Conservation (phyloP, 495 filamentous ascomycete species). For the Penicilliopsis zonata region DNA sequence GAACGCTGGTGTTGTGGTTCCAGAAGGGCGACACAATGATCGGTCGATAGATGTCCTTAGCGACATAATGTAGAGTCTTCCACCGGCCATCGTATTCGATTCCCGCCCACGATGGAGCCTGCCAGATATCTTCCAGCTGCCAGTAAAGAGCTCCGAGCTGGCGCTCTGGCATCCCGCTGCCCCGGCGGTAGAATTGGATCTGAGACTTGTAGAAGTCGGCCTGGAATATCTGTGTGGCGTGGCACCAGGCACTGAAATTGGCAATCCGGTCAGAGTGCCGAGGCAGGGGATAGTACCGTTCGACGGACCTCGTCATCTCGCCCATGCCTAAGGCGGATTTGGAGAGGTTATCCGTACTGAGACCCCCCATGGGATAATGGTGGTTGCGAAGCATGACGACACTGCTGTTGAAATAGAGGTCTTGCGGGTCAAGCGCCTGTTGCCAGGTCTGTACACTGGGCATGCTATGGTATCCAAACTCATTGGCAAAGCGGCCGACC, state of each 20-base stretch:
- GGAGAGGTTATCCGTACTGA: slow-evolving; percentile 26
- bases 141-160: slow-evolving; percentile 56
- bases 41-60: slow-evolving; percentile 47
- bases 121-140: slow-evolving; percentile 63
- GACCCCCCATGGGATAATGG: slow-evolving; percentile 44
- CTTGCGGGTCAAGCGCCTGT: slow-evolving; percentile 35
- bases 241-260: slow-evolving; percentile 61
- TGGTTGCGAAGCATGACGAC: slow-evolving; percentile 51
- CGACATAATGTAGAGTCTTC: slow-evolving; percentile 52
- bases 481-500: slow-evolving; percentile 52
- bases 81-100: slow-evolving; percentile 54
- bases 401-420: slow-evolving; percentile 50
- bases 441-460: slow-evolving; percentile 51
- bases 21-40: slow-evolving; percentile 52
- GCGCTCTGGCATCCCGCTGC: slow-evolving; percentile 44
- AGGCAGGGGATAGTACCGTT: slow-evolving; percentile 51
- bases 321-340: slow-evolving; percentile 37
- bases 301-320: slow-evolving; percentile 51
- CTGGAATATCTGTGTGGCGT: slow-evolving; percentile 56
- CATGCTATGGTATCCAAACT: slow-evolving; percentile 60
- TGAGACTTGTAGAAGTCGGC: slow-evolving; percentile 53
- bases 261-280: slow-evolving; percentile 41
- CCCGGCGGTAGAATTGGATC: slow-evolving; percentile 55
- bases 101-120: slow-evolving; percentile 54
- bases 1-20: slow-evolving; percentile 38